Conservation (phyloP, 495 filamentous ascomycete genomes). For the Annulohypoxylon stygium region DNA sequence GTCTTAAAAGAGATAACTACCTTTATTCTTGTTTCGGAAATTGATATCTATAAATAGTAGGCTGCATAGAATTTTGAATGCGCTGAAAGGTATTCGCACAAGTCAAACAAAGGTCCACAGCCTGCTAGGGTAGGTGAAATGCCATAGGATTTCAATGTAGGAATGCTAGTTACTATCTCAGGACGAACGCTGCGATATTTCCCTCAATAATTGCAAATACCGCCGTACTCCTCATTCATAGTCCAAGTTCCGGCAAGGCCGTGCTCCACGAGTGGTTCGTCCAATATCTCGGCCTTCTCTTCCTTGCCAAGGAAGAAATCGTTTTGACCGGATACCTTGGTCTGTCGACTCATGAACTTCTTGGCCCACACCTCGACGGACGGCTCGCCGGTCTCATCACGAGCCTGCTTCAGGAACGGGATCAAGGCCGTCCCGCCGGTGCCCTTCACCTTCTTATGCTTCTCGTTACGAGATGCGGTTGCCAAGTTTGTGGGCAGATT, state of each 20-base stretch:
- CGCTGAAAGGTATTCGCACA: background rate
- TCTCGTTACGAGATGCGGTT: slow-evolving; percentile 65
- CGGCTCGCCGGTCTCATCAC: slow-evolving; percentile 95
- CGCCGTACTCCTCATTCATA: slow-evolving; percentile 79
- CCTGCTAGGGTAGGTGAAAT: background rate
- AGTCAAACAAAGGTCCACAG: background rate
- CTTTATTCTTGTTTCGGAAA: too few relatives aligned
- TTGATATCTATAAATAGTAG: too few relatives aligned
- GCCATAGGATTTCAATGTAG: background rate
- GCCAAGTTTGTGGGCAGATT: slow-evolving; percentile 85
- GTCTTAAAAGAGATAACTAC: too few relatives aligned
- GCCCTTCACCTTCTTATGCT: slow-evolving; percentile 77
- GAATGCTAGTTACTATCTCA: slow-evolving; percentile 1
- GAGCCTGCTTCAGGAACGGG: slow-evolving; percentile 92
- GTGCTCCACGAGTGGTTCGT: slow-evolving; percentile 75
- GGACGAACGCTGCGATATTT: background rate
- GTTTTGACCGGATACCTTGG: slow-evolving; percentile 57
- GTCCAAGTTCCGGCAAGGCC: slow-evolving; percentile 89
- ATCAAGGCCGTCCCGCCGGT: slow-evolving; percentile 95
- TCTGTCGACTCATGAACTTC: slow-evolving; percentile 73
- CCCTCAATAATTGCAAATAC: slow-evolving; percentile 64
- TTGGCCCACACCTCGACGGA: slow-evolving; percentile 87
- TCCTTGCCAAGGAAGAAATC: slow-evolving; percentile 75
- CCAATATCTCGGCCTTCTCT: slow-evolving; percentile 44
- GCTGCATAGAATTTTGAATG: too few relatives aligned